Percentiles rank a stretch among this genome's conserved stretches.
phyloP scores from a whole-genome alignment of 768 basidiomycete genomes.

The Podaxis mareebaensis region DNA sequence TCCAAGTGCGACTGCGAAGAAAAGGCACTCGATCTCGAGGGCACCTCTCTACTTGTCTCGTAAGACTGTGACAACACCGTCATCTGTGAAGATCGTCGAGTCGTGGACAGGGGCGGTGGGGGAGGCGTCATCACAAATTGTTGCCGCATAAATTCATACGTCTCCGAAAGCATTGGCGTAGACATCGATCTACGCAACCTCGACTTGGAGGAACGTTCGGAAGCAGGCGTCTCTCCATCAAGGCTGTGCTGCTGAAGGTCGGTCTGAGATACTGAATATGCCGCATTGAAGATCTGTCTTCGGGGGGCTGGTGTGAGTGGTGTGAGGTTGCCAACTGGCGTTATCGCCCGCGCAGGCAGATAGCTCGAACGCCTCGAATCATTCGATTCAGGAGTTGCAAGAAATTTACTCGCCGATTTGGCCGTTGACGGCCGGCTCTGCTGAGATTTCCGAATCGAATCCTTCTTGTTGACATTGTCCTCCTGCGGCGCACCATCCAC shows the following conservation, averaged over 20 bases:
- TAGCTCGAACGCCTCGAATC: conserved; percentile 41
- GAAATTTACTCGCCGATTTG: conserved; percentile 26
- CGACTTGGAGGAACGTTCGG: conserved; percentile 15
- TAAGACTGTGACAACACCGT: conserved; percentile 27
- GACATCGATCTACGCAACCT: conserved; percentile 51
- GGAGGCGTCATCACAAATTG: conserved; percentile 44
- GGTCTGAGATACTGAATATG: conserved; percentile 61
- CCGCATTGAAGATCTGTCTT: conserved; percentile 45
- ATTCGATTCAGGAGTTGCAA: conserved; percentile 25
- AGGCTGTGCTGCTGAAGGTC: conserved; percentile 35
- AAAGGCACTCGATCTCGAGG: conserved; percentile 20
- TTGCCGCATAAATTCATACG: conserved; percentile 32
- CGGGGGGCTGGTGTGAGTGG: conserved; percentile 71
- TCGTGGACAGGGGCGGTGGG: conserved; percentile 30
- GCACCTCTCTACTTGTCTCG: conserved; percentile 26
- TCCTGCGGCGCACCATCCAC: conserved; percentile 22
- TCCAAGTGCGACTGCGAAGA: conserved; percentile 35
- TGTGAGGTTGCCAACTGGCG: conserved; percentile 57
- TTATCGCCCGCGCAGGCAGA: conserved; percentile 60
- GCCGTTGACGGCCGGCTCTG: conserved; percentile 28
- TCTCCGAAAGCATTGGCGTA: conserved; percentile 52
- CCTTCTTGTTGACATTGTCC: conserved; percentile 20
- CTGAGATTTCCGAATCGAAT: conserved; percentile 28
- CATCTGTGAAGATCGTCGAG: conserved; percentile 26
- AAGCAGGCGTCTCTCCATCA: conserved; percentile 13